Conservation (phyloP, 352 stramenopile species). For the Globisporangium mamillatum region DNA sequence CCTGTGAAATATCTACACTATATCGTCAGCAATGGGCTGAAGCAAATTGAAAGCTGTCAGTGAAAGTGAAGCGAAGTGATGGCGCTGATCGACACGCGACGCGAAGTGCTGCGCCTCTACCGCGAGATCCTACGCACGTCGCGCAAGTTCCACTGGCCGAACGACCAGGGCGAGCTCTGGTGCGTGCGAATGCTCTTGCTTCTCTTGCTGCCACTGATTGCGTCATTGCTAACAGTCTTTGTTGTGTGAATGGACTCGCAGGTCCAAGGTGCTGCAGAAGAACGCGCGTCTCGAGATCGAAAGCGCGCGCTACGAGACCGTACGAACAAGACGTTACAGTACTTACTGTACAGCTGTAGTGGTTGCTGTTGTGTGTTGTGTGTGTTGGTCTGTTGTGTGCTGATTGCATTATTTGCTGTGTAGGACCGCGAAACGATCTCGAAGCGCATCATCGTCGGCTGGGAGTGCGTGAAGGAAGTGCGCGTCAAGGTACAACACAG, state of each 20-base stretch:
- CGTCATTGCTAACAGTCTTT: neutral
- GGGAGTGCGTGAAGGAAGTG: slow-evolving; percentile 75
- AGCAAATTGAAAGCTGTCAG: too few relatives aligned
- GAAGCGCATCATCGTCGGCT: slow-evolving; percentile 75
- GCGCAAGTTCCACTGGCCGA: slow-evolving; percentile 70
- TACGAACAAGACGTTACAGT: slow-evolving; percentile 15
- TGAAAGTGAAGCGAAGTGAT: slow-evolving; percentile 4
- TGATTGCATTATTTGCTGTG: neutral
- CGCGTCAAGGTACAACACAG: slow-evolving; percentile 51
- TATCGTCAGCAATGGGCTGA: too few relatives aligned
- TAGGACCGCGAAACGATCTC: slow-evolving; percentile 76
- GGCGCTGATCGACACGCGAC: slow-evolving; percentile 54
- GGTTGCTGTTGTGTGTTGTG: neutral
- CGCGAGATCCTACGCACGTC: slow-evolving; percentile 74
- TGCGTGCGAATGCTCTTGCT: slow-evolving; percentile 14
- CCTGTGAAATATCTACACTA: too few relatives aligned
- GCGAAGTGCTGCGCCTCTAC: slow-evolving; percentile 80
- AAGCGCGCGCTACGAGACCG: slow-evolving; percentile 67
- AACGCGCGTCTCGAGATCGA: slow-evolving; percentile 84
- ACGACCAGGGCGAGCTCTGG: slow-evolving; percentile 72
- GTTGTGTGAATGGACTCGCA: slow-evolving; percentile 10
- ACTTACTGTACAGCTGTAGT: neutral
- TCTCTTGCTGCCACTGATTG: neutral
- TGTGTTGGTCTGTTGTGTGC: slow-evolving; percentile 2
- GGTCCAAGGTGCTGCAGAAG: slow-evolving; percentile 56